Base-by-base conservation (phyloP, 2,329 filamentous ascomycete genomes). In the Trichothecium sympodiale region DNA sequence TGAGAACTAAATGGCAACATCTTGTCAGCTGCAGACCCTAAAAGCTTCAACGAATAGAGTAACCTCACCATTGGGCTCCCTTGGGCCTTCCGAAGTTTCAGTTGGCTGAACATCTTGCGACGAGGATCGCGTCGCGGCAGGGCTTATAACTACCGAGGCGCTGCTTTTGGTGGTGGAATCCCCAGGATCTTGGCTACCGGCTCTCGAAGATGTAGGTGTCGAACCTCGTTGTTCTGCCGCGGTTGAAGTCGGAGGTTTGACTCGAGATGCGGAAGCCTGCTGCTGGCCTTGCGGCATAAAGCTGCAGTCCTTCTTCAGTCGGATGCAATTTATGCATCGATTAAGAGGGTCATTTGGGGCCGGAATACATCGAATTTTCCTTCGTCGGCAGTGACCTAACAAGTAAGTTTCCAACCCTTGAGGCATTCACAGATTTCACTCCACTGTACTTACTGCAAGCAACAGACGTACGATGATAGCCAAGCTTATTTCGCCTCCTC, bases 381-480 rank as follows among this genome's bases (percentile, higher is more conserved):
- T 80, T 54, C 84, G 74, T 51, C 89, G 83, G 56, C 89, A 96
- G 55, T 95, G 86, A 38, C 82, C 89, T 95, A 26, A 20, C 26
- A 45, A 29, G 27, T 15, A 32, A 18, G 18, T 39, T 20, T 23
- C 17, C 17, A 17, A 26, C 15, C 15, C 17, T 9, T 33, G 13
- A 17, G 17, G 18, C 17, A 14, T 17, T 10, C 4, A 18, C 17
- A 31, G 23, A 29, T 15, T 10, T 26, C 12, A 29, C 13, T 20
- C 8, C 20, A 33, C 14, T 6, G 14, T 27, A 77, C 88, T 75
- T 73, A 96, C 89, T 83, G 65, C 89, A 96, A 47, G 89, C 91
- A 48, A 95, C 85, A 31, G 88, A 93, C 26, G 87, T 94, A 52
- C 89, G 77, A 63, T 95, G 89, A 55, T 96, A 96, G 28, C 89